Percentiles rank a stretch among this genome's conserved stretches.
Conservation (phyloP, 805 yeast genomes). For the Kodamaea neixiangensis region DNA sequence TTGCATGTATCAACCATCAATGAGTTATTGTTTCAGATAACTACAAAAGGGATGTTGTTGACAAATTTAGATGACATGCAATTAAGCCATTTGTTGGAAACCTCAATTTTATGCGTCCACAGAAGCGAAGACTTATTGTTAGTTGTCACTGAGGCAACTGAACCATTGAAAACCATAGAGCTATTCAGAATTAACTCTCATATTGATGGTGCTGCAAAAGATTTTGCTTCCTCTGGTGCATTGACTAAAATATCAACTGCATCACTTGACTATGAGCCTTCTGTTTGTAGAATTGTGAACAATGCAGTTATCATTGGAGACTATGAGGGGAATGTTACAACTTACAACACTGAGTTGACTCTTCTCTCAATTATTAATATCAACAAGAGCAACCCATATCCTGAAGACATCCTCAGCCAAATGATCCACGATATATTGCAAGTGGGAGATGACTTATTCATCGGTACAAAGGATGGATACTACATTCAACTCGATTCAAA, state of each 20-base stretch:
- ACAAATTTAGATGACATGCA: conserved; percentile 21
- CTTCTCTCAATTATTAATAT: neutral
- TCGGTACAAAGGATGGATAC: conserved; percentile 39
- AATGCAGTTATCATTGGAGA: conserved; percentile 5
- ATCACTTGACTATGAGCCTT: conserved; percentile 5
- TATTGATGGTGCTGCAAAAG: neutral
- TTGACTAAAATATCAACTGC: neutral
- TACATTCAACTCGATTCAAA: conserved; percentile 20
- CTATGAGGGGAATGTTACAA: conserved; percentile 2
- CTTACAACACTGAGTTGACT: neutral
- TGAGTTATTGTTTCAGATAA: conserved; percentile 28
- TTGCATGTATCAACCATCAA: conserved; percentile 10
- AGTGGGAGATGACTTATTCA: conserved; percentile 12
- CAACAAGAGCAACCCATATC: conserved; percentile 10
- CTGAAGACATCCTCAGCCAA: neutral
- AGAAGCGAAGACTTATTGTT: conserved; percentile 12
- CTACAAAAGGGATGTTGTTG: conserved; percentile 21
- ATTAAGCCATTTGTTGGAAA: conserved; percentile 6
- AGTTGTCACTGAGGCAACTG: conserved; percentile 17
- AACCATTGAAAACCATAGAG: neutral
- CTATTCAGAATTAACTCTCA: conserved; percentile 7
- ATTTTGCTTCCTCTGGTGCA: neutral
- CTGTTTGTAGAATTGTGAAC: conserved; percentile 2
- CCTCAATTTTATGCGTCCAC: conserved; percentile 17
- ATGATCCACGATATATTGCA: conserved; percentile 17